Evolutionary conservation across 176 grass and related monocot genomes (phyloP).

Genomic region (Guadua angustifolia): DNA sequence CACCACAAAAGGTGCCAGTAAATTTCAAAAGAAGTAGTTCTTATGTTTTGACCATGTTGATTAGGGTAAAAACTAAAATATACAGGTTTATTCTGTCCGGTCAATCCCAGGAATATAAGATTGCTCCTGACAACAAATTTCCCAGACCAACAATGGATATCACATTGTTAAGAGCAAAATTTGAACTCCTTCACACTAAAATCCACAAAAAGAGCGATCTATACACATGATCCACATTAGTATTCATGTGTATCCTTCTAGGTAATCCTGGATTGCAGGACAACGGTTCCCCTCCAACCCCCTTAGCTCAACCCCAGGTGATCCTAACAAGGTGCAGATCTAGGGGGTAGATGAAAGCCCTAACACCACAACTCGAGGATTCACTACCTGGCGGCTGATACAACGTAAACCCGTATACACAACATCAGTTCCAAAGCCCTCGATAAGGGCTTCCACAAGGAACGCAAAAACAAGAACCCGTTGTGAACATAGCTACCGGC

Average conservation of each 20-base stretch:
- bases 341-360: neutral
- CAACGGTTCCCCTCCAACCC: neutral
- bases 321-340: neutral
- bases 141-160: neutral
- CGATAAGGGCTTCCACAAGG: neutral
- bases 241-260: neutral
- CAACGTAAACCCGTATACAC: neutral
- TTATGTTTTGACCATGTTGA: neutral
- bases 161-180: neutral
- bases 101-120: neutral
- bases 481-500: neutral
- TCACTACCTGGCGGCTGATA: too few species aligned
- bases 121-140: conserved; percentile 5
- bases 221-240: neutral
- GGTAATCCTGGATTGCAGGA: neutral
- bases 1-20: neutral
- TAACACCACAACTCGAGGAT: neutral
- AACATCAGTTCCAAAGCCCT: neutral
- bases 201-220: neutral
- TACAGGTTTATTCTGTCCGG: neutral
- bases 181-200: neutral
- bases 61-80: neutral
- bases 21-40: neutral
- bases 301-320: neutral
- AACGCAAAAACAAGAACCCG: neutral